A percentile compares a stretch with the other conserved stretches of the same genome.
Conservation (phyloP, 2,329 filamentous ascomycete genomes). For the Fusarium nanum region DNA sequence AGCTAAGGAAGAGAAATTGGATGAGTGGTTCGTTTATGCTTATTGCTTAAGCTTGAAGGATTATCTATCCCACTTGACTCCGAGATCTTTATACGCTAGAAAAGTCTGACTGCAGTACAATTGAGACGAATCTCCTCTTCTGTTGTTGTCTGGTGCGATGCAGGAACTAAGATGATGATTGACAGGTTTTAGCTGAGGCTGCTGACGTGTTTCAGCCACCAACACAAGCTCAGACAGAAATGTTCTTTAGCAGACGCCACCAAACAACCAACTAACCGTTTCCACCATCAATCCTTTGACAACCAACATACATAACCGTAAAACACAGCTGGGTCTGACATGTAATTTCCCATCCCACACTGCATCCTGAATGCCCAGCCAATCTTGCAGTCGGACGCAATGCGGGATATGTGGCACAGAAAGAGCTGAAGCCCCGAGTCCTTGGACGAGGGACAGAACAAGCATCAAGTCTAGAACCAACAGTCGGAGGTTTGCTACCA, state of each 20-base stretch:
- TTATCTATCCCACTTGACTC: neutral
- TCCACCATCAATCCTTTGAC: slow-evolving; percentile 7
- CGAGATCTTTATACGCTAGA: neutral
- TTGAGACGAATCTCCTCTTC: no score
- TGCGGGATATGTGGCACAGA: slow-evolving; percentile 7
- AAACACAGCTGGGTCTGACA: neutral
- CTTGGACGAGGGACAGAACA: slow-evolving; percentile 5
- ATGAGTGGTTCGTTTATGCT: neutral
- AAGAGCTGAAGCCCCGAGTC: slow-evolving; percentile 18
- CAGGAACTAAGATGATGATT: neutral
- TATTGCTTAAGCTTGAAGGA: neutral
- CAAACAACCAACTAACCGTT: neutral
- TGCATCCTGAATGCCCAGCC: neutral
- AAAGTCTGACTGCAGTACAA: neutral
- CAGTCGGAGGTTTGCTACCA: neutral
- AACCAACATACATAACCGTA: slow-evolving; percentile 3
- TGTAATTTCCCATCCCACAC: neutral
- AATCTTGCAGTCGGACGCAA: neutral
- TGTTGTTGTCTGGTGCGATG: no score
- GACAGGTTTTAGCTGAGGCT: neutral
- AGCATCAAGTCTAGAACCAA: slow-evolving; percentile 10
- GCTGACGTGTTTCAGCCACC: slow-evolving; percentile 26
- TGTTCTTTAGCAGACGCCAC: slow-evolving; percentile 1
- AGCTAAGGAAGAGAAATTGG: slow-evolving; percentile 1
- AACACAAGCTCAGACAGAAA: neutral